A percentile compares a stretch with the other conserved stretches of the same genome.
Conservation (phyloP, 2,329 filamentous ascomycete genomes). For the Dichotomopilus funicola region DNA sequence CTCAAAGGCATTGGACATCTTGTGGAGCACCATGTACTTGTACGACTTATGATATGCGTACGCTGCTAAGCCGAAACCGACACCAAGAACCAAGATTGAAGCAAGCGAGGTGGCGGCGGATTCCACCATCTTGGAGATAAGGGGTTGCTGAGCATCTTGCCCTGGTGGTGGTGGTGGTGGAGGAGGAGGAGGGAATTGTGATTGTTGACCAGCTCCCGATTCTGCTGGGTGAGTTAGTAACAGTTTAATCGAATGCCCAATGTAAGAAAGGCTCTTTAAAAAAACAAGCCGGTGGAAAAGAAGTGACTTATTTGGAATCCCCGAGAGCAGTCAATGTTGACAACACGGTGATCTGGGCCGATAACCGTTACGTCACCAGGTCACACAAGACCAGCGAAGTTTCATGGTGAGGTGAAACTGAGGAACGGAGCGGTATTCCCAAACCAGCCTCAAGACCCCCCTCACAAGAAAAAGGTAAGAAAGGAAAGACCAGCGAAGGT, state of each 20-base stretch:
- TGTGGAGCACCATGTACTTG: constrained; percentile 83
- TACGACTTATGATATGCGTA: constrained; percentile 78
- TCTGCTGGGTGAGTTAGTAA: not conserved
- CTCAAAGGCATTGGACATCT: constrained; percentile 87
- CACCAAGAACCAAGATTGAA: constrained; percentile 64
- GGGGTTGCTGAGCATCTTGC: constrained; percentile 26
- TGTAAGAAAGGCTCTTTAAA: too few species aligned
- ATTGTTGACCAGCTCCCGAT: not conserved
- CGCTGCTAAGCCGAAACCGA: constrained; percentile 58
- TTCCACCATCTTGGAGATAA: constrained; percentile 61
- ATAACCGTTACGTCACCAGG: too few species aligned
- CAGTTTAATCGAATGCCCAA: not conserved
- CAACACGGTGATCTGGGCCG: too few species aligned
- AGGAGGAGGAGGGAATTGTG: constrained; percentile 13
- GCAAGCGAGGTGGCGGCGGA: constrained; percentile 69
- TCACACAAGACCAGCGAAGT: too few species aligned
- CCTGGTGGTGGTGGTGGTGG: constrained; percentile 14
- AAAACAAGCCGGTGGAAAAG: too few species aligned
- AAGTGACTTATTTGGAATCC: too few species aligned
- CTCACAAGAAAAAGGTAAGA: too few species aligned
- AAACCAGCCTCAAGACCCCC: too few species aligned
- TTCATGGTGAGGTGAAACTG: too few species aligned
- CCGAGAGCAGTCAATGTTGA: too few species aligned
- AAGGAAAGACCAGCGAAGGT: too few species aligned
- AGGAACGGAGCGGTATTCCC: too few species aligned